phyloP scores from a whole-genome alignment of 1,139 yeast species.

The Yamadazyma conglobata region DNA sequence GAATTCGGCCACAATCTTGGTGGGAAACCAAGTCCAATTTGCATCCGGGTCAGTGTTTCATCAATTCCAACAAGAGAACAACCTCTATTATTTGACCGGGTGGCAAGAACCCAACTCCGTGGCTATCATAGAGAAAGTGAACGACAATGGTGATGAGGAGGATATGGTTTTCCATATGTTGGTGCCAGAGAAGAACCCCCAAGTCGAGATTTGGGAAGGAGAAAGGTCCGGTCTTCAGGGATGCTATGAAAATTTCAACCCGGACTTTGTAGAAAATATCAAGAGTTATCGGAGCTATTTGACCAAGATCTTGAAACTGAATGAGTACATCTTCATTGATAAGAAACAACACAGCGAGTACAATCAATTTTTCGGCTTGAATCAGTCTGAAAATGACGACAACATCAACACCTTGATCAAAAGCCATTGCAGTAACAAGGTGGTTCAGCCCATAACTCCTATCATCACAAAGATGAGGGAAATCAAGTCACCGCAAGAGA shows the following conservation, averaged over 20 bases:
- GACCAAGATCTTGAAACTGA: conserved; percentile 42
- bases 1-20: conserved; percentile 66
- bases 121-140: conserved; percentile 62
- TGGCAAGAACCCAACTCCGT: conserved; percentile 92
- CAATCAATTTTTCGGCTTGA: conserved; percentile 11
- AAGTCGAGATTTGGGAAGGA: conserved; percentile 93
- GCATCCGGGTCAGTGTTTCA: conserved; percentile 90
- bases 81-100: conserved; percentile 82
- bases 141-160: conserved; percentile 44
- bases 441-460: conserved; percentile 42
- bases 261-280: conserved; percentile 66
- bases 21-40: conserved; percentile 69
- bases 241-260: conserved; percentile 79
- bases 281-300: conserved; percentile 41
- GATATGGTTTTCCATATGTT: conserved; percentile 69
- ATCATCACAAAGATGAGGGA: conserved; percentile 58
- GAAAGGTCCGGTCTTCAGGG: conserved; percentile 83
- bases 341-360: conserved; percentile 22
- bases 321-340: conserved; percentile 48
- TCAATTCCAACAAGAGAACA: conserved; percentile 89
- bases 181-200: conserved; percentile 79
- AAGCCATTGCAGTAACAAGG: conserved; percentile 22
- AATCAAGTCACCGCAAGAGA: conserved; percentile 73
- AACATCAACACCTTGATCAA: conserved; percentile 11
- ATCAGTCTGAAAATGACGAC: conserved; percentile 9